Conservation (phyloP, 2,329 filamentous ascomycete species). For the Cadophora malorum region DNA sequence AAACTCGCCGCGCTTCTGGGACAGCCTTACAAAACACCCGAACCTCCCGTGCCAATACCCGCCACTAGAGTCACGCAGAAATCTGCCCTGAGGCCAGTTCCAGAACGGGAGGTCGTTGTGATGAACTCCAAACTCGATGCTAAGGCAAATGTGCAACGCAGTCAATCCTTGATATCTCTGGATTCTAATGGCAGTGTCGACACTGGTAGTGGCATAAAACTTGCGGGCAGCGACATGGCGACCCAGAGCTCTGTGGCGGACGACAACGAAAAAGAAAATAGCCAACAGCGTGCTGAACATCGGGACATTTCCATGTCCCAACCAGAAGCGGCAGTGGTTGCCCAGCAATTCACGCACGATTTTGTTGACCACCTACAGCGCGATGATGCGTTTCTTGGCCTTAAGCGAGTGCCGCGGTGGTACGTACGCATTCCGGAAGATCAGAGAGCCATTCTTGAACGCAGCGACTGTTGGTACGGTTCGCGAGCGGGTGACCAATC, state of each 20-base stretch:
- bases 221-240: neutral
- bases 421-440: slow-evolving; percentile 55
- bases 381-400: slow-evolving; percentile 40
- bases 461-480: slow-evolving; percentile 49
- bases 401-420: slow-evolving; percentile 47
- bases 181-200: neutral
- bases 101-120: slow-evolving; percentile 12
- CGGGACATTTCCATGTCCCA: slow-evolving; percentile 17
- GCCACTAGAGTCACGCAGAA: neutral
- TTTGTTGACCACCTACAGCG: slow-evolving; percentile 32
- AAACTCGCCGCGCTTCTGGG: neutral
- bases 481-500: slow-evolving; percentile 1
- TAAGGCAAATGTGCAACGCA: slow-evolving; percentile 25
- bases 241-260: slow-evolving; percentile 14
- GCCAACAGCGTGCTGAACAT: slow-evolving; percentile 28
- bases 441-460: slow-evolving; percentile 57
- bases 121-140: slow-evolving; percentile 27
- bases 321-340: slow-evolving; percentile 14
- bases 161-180: slow-evolving; percentile 7
- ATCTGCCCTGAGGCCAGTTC: slow-evolving; percentile 9
- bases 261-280: slow-evolving; percentile 37
- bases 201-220: slow-evolving; percentile 1
- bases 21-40: neutral
- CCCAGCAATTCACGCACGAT: neutral
- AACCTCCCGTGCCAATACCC: neutral